Evolutionary conservation across 140 eudicot genomes (phyloP).

Genomic region (Anethum foeniculum): DNA sequence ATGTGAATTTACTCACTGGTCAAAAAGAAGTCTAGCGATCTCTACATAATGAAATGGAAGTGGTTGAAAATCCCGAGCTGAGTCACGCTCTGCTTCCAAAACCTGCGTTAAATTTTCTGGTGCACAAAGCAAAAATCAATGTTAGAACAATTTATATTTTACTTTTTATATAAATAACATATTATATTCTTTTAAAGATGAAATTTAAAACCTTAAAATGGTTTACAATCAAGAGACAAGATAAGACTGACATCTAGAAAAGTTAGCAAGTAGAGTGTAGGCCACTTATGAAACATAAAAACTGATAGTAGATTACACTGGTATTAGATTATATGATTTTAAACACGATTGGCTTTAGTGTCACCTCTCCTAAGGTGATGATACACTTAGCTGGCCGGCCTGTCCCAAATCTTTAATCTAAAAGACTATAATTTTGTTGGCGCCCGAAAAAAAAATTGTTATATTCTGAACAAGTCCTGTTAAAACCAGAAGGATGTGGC

Average conservation of each 20-base stretch:
- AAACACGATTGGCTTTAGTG: neutral
- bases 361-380: neutral
- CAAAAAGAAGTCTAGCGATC: constrained; percentile 91
- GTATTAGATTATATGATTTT: neutral
- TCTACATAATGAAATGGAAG: constrained; percentile 93
- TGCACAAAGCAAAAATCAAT: constrained; percentile 17
- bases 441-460: neutral
- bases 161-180: neutral
- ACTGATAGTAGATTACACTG: neutral
- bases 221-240: neutral
- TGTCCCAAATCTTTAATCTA: neutral
- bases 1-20: constrained; percentile 57
- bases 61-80: constrained; percentile 60
- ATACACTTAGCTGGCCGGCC: neutral
- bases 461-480: neutral
- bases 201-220: neutral
- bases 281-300: neutral
- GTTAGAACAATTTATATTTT: neutral
- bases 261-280: neutral
- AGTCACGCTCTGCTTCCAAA: constrained; percentile 87
- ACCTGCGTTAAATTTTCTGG: constrained; percentile 75
- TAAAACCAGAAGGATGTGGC: neutral
- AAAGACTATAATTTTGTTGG: neutral
- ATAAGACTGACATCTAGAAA: neutral
- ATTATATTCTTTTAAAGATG: neutral